Conservation (phyloP, 2,329 filamentous ascomycete species). For the Hansfordia pulvinata region DNA sequence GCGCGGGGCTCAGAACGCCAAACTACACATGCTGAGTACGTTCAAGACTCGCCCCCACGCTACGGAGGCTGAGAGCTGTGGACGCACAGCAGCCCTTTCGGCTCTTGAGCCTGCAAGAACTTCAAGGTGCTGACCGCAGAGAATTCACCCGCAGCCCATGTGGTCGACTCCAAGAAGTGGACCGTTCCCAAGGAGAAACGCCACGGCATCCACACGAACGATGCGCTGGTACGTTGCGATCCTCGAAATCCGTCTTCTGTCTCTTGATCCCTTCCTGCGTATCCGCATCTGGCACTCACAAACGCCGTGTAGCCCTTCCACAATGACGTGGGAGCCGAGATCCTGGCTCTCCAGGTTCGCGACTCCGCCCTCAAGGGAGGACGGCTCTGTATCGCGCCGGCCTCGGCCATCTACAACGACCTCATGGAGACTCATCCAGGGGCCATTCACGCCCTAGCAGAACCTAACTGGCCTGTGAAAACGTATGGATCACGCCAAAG, state of each 20-base stretch:
- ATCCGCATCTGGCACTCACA: slow-evolving; percentile 4
- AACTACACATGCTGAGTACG: slow-evolving; percentile 32
- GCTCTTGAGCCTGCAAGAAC: too few relatives aligned
- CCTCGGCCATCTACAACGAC: slow-evolving; percentile 27
- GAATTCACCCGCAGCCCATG: slow-evolving; percentile 23
- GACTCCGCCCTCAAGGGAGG: slow-evolving; percentile 28
- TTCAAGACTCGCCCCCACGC: slow-evolving; percentile 1
- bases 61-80: not conserved
- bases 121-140: too few relatives aligned
- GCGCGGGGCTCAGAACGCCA: slow-evolving; percentile 34
- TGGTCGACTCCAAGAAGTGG: slow-evolving; percentile 32
- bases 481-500: too few relatives aligned
- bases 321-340: slow-evolving; percentile 36
- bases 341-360: slow-evolving; percentile 32
- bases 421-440: slow-evolving; percentile 22
- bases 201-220: slow-evolving; percentile 35
- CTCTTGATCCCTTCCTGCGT: slow-evolving; percentile 1
- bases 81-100: too few relatives aligned
- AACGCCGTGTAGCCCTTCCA: slow-evolving; percentile 27
- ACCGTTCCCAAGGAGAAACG: slow-evolving; percentile 25
- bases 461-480: slow-evolving; percentile 31
- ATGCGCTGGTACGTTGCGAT: slow-evolving; percentile 21
- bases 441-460: slow-evolving; percentile 21
- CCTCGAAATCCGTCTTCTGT: not conserved
- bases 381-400: slow-evolving; percentile 28